Percentiles rank a stretch among this genome's conserved stretches.
phyloP scores from a whole-genome alignment of 2,329 filamentous ascomycete species.

The Sclerotinia trifoliorum region DNA sequence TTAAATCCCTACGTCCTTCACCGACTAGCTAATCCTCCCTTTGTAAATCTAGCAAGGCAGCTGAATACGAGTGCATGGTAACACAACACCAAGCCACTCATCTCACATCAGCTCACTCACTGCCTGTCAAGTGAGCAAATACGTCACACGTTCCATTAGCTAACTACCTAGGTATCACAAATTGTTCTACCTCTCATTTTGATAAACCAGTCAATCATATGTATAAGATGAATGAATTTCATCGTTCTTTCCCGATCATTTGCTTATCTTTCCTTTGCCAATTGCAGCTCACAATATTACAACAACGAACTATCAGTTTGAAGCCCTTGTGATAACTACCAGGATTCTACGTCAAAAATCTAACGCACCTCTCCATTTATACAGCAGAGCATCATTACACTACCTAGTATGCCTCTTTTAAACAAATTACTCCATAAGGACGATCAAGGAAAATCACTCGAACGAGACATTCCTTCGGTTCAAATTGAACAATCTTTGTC shows the following conservation, averaged over 20 bases:
- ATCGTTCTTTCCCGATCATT: not conserved
- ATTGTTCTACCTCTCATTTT: not conserved
- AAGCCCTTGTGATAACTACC: not conserved
- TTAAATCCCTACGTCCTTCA: not conserved
- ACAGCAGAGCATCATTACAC: not conserved
- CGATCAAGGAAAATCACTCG: not conserved
- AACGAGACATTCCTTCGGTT: not conserved
- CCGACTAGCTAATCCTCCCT: not conserved
- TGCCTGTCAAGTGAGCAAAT: not conserved
- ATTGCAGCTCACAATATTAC: not conserved
- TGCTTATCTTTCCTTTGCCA: not conserved
- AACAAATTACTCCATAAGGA: constrained; percentile 1
- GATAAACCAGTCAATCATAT: not conserved
- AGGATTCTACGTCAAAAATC: not conserved
- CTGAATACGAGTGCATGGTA: not conserved
- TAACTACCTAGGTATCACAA: not conserved
- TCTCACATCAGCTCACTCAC: constrained; percentile 6
- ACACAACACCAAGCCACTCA: not conserved
- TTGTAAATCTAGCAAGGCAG: not conserved
- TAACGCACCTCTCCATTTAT: not conserved
- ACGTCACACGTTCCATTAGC: not conserved
- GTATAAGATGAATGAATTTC: not conserved
- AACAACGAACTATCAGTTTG: not conserved
- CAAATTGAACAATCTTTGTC: not conserved
- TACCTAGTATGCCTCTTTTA: not conserved